A percentile compares a stretch with the other conserved stretches of the same genome.
These are phyloP conservation scores for Thelonectria olida DNA, from an alignment of 2,329 filamentous ascomycete genomes.

Conservation along the genomic window DNA sequence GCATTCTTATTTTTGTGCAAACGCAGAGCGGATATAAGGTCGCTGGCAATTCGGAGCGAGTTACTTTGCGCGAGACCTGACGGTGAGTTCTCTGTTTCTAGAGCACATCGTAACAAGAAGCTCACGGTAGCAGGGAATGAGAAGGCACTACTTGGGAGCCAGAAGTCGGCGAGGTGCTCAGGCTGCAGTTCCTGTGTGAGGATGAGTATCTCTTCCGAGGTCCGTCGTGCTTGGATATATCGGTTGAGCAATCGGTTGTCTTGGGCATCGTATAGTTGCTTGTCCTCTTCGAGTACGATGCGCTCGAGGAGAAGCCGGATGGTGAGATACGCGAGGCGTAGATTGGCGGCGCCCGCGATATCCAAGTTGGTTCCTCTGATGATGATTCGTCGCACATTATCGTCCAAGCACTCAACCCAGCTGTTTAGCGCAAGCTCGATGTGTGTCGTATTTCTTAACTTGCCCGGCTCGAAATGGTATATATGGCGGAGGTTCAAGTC, in stretches of 20 bases:
- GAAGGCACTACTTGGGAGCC: constrained; percentile 58
- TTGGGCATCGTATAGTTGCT: constrained; percentile 32
- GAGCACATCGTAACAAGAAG: constrained; percentile 58
- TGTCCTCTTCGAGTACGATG: constrained; percentile 55
- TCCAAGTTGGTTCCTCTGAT: constrained; percentile 52
- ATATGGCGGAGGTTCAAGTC: constrained; percentile 45
- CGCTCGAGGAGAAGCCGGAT: constrained; percentile 57
- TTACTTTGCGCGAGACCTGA: constrained; percentile 46
- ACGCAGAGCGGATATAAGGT: constrained; percentile 51
- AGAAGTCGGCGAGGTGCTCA: constrained; percentile 57
- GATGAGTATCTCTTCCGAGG: constrained; percentile 59
- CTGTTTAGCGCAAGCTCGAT: constrained; percentile 51
- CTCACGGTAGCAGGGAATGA: constrained; percentile 59
- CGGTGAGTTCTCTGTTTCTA: constrained; percentile 53
- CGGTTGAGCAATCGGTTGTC: constrained; percentile 40
- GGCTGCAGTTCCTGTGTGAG: constrained; percentile 56
- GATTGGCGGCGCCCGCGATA: constrained; percentile 57
- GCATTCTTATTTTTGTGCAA: constrained; percentile 48
- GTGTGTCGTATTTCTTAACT: constrained; percentile 36
- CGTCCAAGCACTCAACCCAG: constrained; percentile 56
- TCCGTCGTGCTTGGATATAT: constrained; percentile 53
- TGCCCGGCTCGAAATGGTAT: constrained; percentile 46
- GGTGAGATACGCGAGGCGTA: constrained; percentile 61
- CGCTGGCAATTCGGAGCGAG: constrained; percentile 54
- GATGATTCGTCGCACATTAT: constrained; percentile 50